Conservation (phyloP, 306 rosid species). For the Senna tora region DNA sequence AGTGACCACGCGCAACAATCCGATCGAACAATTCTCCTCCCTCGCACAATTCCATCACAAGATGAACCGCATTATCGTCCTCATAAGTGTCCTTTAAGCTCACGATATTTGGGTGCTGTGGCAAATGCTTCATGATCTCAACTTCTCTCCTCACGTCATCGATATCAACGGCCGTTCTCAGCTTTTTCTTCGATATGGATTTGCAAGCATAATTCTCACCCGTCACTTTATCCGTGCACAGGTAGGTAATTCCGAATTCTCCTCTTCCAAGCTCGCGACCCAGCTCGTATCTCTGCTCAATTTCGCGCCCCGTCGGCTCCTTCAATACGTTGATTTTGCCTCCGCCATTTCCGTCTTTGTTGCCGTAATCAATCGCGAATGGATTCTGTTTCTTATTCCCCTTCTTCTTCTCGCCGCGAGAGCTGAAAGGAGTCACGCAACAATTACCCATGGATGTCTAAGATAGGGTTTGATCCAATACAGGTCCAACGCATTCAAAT, state of each 20-base stretch:
- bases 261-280: slow-evolving; percentile 95
- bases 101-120: slow-evolving; percentile 70
- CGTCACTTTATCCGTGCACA: slow-evolving; percentile 67
- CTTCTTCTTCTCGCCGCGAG: slow-evolving; percentile 40
- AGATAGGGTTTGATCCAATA: neutral
- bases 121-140: slow-evolving; percentile 85
- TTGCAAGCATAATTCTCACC: slow-evolving; percentile 72
- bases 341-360: slow-evolving; percentile 26
- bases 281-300: slow-evolving; percentile 62
- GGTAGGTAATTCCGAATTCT: slow-evolving; percentile 89
- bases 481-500: slow-evolving; percentile 21
- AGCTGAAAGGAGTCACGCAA: slow-evolving; percentile 55
- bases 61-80: slow-evolving; percentile 83
- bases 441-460: slow-evolving; percentile 74
- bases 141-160: slow-evolving; percentile 95
- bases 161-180: slow-evolving; percentile 73
- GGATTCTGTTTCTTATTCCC: slow-evolving; percentile 64
- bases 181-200: slow-evolving; percentile 91
- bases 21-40: slow-evolving; percentile 96
- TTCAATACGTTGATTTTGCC: slow-evolving; percentile 60
- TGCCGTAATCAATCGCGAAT: slow-evolving; percentile 53
- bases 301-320: slow-evolving; percentile 77
- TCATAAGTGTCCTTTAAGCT: slow-evolving; percentile 80
- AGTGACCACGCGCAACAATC: slow-evolving; percentile 91
- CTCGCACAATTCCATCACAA: slow-evolving; percentile 98